Percentiles rank a stretch among this genome's conserved stretches.
phyloP scores from a whole-genome alignment of 2,329 filamentous ascomycete genomes.

The Zasmidium citrigriseum region DNA sequence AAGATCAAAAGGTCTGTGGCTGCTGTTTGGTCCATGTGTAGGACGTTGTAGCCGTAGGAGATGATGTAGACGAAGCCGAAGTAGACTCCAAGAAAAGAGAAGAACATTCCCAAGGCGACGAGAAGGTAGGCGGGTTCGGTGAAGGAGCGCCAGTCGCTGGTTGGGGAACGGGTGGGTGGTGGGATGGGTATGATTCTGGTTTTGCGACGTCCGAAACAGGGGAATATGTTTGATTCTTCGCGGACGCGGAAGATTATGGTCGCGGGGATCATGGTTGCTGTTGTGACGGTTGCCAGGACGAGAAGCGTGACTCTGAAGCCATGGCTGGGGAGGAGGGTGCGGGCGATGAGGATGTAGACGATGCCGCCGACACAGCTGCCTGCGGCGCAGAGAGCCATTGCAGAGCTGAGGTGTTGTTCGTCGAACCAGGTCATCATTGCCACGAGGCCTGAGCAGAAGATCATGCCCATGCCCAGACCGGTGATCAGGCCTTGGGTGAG shows the following conservation, averaged over 20 bases:
- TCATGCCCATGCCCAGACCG: slow-evolving; percentile 37
- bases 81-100: slow-evolving; percentile 36
- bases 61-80: slow-evolving; percentile 38
- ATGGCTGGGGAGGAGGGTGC: slow-evolving; percentile 30
- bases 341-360: slow-evolving; percentile 34
- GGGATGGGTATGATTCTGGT: background rate
- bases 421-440: slow-evolving; percentile 39
- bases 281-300: slow-evolving; percentile 22
- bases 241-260: slow-evolving; percentile 26
- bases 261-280: slow-evolving; percentile 26
- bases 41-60: slow-evolving; percentile 29
- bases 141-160: slow-evolving; percentile 9
- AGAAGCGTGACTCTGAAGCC: slow-evolving; percentile 37
- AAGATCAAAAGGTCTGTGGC: slow-evolving; percentile 34
- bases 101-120: slow-evolving; percentile 33
- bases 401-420: slow-evolving; percentile 34
- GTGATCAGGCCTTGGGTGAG: slow-evolving; percentile 38
- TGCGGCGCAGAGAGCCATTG: slow-evolving; percentile 36
- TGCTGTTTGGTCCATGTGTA: slow-evolving; percentile 24
- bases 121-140: slow-evolving; percentile 22
- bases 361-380: slow-evolving; percentile 39
- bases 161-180: background rate
- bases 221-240: slow-evolving; percentile 10
- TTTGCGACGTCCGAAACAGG: background rate
- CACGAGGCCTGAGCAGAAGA: slow-evolving; percentile 33